Percentiles rank a stretch among this genome's conserved stretches.
Conservation (phyloP, 371 early-diverging fungal species). For the Gilbertella persicaria region DNA sequence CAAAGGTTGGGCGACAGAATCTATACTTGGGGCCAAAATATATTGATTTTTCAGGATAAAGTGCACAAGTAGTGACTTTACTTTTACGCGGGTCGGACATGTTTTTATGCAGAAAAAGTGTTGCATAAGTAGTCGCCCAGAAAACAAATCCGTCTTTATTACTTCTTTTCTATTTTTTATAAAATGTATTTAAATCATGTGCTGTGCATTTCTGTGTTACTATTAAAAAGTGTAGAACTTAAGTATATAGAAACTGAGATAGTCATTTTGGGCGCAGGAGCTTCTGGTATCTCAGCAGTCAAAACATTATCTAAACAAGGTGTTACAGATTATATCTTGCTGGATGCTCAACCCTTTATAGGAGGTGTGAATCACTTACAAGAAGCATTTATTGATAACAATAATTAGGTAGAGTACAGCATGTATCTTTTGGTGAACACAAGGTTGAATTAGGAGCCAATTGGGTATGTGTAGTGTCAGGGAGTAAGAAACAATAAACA, state of each 20-base stretch:
- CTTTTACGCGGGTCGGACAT: too few relatives aligned
- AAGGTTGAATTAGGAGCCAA: constrained; percentile 49
- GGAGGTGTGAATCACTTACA: constrained; percentile 29
- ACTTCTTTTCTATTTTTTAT: constrained; percentile 8
- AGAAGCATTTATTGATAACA: not conserved
- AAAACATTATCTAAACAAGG: constrained; percentile 16
- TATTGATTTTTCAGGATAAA: too few relatives aligned
- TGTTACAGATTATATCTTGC: constrained; percentile 36
- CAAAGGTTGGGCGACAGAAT: too few relatives aligned
- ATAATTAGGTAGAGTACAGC: constrained; percentile 39
- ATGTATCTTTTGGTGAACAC: constrained; percentile 31
- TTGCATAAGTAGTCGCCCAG: too few relatives aligned
- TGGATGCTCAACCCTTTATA: constrained; percentile 42
- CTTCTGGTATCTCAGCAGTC: constrained; percentile 46
- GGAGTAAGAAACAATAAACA: not conserved
- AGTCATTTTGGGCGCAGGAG: constrained; percentile 48
- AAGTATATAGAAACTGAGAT: constrained; percentile 28
- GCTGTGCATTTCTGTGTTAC: constrained; percentile 1
- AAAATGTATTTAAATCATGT: not conserved
- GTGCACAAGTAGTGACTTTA: too few relatives aligned
- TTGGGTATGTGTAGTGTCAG: constrained; percentile 33
- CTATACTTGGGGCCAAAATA: too few relatives aligned
- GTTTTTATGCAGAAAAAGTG: too few relatives aligned
- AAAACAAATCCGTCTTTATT: too few relatives aligned
- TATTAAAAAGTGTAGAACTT: constrained; percentile 2